Evolutionary conservation across 2,329 filamentous ascomycete genomes (phyloP).

Genomic region (Colletotrichum spinosum): DNA sequence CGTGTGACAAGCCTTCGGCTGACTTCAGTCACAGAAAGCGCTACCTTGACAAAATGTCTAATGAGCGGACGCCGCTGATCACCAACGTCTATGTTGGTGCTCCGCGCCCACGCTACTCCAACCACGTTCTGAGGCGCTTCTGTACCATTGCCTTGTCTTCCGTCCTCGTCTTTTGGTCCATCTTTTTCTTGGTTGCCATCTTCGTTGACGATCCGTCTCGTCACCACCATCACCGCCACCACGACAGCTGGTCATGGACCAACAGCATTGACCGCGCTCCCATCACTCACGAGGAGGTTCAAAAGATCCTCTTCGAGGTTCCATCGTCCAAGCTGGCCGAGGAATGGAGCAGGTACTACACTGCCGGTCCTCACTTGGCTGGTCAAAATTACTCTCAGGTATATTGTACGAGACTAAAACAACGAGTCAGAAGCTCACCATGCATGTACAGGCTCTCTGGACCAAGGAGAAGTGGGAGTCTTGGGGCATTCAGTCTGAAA

Average conservation of each 20-base stretch:
- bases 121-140: constrained; percentile 72
- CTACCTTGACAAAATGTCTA: constrained; percentile 49
- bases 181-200: constrained; percentile 62
- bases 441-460: constrained; percentile 69
- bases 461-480: constrained; percentile 79
- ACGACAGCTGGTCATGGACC: constrained; percentile 41
- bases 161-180: constrained; percentile 62
- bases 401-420: constrained; percentile 24
- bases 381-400: constrained; percentile 82
- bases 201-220: constrained; percentile 50
- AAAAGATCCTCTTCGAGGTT: constrained; percentile 67
- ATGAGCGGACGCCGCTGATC: constrained; percentile 76
- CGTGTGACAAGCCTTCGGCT: constrained; percentile 9
- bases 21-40: constrained; percentile 23
- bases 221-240: constrained; percentile 48
- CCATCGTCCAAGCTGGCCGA: constrained; percentile 67
- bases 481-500: constrained; percentile 73
- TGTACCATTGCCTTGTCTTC: constrained; percentile 72
- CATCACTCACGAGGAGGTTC: constrained; percentile 63
- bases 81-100: constrained; percentile 69
- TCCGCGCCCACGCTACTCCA: constrained; percentile 66
- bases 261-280: constrained; percentile 40
- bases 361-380: constrained; percentile 79
- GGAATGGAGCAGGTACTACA: constrained; percentile 85
- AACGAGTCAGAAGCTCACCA: constrained; percentile 27